These are phyloP conservation scores for Podila clonocystis DNA, from an alignment of 192 early-diverging fungal genomes.

Conservation along the genomic window DNA sequence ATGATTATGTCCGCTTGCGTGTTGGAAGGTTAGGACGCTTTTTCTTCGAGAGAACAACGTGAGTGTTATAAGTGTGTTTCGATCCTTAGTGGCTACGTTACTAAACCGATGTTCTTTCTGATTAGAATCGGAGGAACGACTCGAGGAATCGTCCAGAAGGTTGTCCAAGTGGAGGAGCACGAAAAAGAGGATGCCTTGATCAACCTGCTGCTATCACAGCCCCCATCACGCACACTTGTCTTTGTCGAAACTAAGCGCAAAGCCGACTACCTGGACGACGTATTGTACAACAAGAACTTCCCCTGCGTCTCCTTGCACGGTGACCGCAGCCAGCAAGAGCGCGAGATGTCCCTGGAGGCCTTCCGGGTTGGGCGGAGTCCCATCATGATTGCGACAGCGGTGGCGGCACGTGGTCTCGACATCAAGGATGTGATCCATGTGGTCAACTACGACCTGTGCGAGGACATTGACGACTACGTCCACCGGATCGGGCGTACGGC, in stretches of 20 bases:
- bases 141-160: constrained; percentile 89
- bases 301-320: constrained; percentile 88
- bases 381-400: constrained; percentile 87
- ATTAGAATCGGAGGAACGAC: constrained; percentile 81
- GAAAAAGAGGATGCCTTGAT: constrained; percentile 72
- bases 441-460: constrained; percentile 87
- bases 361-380: constrained; percentile 71
- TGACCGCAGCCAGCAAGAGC: constrained; percentile 82
- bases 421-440: constrained; percentile 88
- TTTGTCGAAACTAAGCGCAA: constrained; percentile 88
- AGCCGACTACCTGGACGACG: constrained; percentile 83
- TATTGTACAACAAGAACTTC: constrained; percentile 70
- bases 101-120: background rate
- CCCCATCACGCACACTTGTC: constrained; percentile 76
- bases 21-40: constrained; percentile 67
- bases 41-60: background rate
- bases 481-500: constrained; percentile 85
- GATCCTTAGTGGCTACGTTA: background rate
- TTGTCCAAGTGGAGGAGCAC: constrained; percentile 74
- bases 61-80: too few relatives aligned
- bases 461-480: constrained; percentile 87
- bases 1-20: constrained; percentile 83
- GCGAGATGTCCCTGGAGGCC: constrained; percentile 77
- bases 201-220: constrained; percentile 63
- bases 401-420: constrained; percentile 88